Conservation (phyloP, 1,284 basidiomycete species). For the Ganoderma multipileum region DNA sequence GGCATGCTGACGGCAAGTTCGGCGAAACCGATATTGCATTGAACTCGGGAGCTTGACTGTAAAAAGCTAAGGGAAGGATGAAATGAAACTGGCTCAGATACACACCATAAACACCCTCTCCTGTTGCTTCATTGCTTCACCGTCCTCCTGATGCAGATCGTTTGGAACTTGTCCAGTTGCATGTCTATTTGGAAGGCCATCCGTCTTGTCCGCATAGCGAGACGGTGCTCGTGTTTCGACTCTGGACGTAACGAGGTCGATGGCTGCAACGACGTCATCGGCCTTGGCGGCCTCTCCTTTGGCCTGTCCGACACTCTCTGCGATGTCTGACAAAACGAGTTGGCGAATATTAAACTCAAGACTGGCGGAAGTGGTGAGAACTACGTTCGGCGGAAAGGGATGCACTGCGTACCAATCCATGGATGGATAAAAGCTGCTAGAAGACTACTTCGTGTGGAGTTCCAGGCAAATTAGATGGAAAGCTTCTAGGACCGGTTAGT, state of each 20-base stretch:
- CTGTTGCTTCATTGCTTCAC: constrained; percentile 21
- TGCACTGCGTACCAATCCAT: constrained; percentile 8
- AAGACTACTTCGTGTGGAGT: not conserved
- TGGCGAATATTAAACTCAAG: constrained; percentile 83
- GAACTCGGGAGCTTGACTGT: constrained; percentile 66
- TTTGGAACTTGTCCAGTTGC: not conserved
- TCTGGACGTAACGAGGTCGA: constrained; percentile 66
- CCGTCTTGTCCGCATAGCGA: constrained; percentile 17
- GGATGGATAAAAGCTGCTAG: not conserved
- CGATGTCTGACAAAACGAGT: constrained; percentile 82
- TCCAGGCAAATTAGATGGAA: not conserved
- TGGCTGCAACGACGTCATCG: constrained; percentile 48
- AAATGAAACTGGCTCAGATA: constrained; percentile 8
- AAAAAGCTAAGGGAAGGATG: not conserved
- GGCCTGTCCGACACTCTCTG: constrained; percentile 62
- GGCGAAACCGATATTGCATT: constrained; percentile 81
- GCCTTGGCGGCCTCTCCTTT: constrained; percentile 45
- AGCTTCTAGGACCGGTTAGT: not conserved
- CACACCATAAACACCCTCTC: constrained; percentile 67
- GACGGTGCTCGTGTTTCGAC: constrained; percentile 53
- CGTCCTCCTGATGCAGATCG: constrained; percentile 31
- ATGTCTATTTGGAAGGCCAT: constrained; percentile 12
- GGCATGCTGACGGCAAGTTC: constrained; percentile 73
- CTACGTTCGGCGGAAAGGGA: too few relatives aligned
- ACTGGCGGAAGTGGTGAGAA: constrained; percentile 41